Conservation (phyloP, 495 filamentous ascomycete species). For the Podospora anserina region DNA sequence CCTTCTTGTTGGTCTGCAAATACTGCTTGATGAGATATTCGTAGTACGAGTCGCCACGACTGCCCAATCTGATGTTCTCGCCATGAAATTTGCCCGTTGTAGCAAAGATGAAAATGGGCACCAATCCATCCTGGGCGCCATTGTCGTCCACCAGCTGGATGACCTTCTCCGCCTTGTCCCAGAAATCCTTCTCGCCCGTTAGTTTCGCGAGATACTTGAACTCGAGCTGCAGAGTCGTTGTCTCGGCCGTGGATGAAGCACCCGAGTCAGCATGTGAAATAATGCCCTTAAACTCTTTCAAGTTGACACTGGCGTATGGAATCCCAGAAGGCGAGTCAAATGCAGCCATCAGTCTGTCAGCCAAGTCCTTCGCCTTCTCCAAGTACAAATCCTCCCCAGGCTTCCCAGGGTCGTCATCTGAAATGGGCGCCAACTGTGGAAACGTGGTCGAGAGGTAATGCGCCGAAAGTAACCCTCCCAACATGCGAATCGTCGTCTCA, state of each 20-base stretch:
- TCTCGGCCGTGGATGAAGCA: conserved; percentile 90
- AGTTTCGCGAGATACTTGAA: conserved; percentile 96
- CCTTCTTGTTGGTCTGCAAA: conserved; percentile 82
- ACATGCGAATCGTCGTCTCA: conserved; percentile 97
- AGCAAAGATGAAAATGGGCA: conserved; percentile 89
- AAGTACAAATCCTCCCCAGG: conserved; percentile 87
- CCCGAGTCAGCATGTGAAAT: conserved; percentile 81
- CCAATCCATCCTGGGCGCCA: conserved; percentile 70
- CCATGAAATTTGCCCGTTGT: conserved; percentile 72
- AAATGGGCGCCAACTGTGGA: conserved; percentile 61
- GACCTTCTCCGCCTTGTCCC: conserved; percentile 84
- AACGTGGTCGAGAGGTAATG: conserved; percentile 83
- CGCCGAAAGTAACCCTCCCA: conserved; percentile 89
- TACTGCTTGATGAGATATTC: conserved; percentile 98
- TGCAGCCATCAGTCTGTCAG: conserved; percentile 78
- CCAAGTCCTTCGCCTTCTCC: conserved; percentile 91
- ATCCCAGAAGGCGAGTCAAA: conserved; percentile 84
- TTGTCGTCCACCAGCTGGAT: conserved; percentile 87
- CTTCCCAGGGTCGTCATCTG: conserved; percentile 62
- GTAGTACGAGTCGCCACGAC: conserved; percentile 94
- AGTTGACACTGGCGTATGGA: conserved; percentile 85
- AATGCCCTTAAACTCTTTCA: conserved; percentile 69
- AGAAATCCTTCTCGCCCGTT: conserved; percentile 87
- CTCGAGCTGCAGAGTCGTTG: conserved; percentile 88
- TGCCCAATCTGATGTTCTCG: conserved; percentile 85